phyloP scores from a whole-genome alignment of 2,329 filamentous ascomycete species.

The Orbilia quercus region DNA sequence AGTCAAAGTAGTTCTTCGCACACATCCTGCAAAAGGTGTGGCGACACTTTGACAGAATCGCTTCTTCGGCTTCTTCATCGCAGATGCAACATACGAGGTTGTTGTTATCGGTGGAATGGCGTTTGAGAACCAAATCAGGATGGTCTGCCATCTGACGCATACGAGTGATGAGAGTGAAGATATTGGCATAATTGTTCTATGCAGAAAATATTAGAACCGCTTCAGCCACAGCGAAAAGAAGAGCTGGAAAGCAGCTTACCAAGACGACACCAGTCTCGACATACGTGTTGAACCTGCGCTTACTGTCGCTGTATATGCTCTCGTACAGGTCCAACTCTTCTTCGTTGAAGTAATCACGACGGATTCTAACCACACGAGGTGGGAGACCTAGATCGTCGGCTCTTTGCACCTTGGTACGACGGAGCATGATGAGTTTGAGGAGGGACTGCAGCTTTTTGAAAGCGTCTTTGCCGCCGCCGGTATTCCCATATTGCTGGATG shows the following conservation, averaged over 20 bases:
- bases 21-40: slow-evolving; percentile 91
- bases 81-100: slow-evolving; percentile 69
- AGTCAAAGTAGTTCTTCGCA: slow-evolving; percentile 81
- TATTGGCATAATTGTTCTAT: slow-evolving; percentile 93
- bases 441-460: slow-evolving; percentile 86
- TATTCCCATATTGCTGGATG: slow-evolving; percentile 73
- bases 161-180: slow-evolving; percentile 98
- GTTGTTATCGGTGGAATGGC: slow-evolving; percentile 80
- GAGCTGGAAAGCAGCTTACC: slow-evolving; percentile 41
- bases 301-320: slow-evolving; percentile 92
- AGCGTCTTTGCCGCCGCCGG: slow-evolving; percentile 73
- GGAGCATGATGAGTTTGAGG: slow-evolving; percentile 93
- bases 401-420: slow-evolving; percentile 92
- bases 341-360: slow-evolving; percentile 95
- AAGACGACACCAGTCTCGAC: slow-evolving; percentile 92
- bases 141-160: slow-evolving; percentile 99
- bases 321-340: slow-evolving; percentile 94
- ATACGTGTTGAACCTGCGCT: slow-evolving; percentile 92
- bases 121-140: slow-evolving; percentile 91
- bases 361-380: slow-evolving; percentile 89
- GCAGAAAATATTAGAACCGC: background rate
- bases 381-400: slow-evolving; percentile 96
- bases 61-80: slow-evolving; percentile 94
- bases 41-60: slow-evolving; percentile 88
- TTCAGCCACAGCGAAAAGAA: background rate